A percentile compares a stretch with the other conserved stretches of the same genome.
Evolutionary conservation across 106 monocot genomes (phyloP).

Genomic region (Narthecium ossifragum): DNA sequence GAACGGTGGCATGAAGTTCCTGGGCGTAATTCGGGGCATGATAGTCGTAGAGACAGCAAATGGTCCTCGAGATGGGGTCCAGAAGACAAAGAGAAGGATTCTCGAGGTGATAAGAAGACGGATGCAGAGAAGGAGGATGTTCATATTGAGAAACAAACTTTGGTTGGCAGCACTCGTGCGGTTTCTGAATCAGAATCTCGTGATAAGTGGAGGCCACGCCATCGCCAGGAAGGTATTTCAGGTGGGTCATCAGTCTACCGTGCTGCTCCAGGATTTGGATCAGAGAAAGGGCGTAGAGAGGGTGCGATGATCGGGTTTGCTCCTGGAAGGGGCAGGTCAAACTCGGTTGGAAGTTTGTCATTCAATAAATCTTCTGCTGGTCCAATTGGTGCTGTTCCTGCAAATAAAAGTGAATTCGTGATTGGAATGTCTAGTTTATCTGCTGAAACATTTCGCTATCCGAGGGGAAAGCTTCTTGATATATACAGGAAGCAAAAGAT

Average conservation of each 20-base stretch:
- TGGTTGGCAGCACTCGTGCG: conserved; percentile 29
- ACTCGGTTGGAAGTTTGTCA: conserved; percentile 8
- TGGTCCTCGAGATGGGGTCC: conserved; percentile 99
- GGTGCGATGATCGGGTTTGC: conserved; percentile 57
- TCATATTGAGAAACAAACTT: conserved; percentile 52
- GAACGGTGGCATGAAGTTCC: conserved; percentile 61
- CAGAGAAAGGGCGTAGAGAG: conserved; percentile 61
- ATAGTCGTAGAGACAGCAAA: conserved; percentile 74
- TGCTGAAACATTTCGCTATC: conserved; percentile 52
- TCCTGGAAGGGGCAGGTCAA: conserved; percentile 78
- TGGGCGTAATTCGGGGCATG: conserved; percentile 42
- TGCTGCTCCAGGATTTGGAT: conserved; percentile 87
- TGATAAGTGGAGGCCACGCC: conserved; percentile 99
- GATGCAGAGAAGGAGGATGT: conserved; percentile 62
- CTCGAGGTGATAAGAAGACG: conserved; percentile 58
- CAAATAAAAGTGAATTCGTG: conserved; percentile 16
- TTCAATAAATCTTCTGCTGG: conserved; percentile 18
- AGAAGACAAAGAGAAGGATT: conserved; percentile 75
- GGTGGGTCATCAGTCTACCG: conserved; percentile 43
- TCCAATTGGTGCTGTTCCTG: conserved; percentile 57
- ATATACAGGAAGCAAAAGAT: conserved; percentile 70
- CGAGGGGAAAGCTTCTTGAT: conserved; percentile 96
- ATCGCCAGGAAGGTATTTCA: conserved; percentile 66
- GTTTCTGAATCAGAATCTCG: conserved; percentile 69
- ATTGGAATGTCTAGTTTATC: conserved; percentile 25